Base-by-base conservation (phyloP, 805 yeast species). In the Dipodascopsis uninucleata region DNA sequence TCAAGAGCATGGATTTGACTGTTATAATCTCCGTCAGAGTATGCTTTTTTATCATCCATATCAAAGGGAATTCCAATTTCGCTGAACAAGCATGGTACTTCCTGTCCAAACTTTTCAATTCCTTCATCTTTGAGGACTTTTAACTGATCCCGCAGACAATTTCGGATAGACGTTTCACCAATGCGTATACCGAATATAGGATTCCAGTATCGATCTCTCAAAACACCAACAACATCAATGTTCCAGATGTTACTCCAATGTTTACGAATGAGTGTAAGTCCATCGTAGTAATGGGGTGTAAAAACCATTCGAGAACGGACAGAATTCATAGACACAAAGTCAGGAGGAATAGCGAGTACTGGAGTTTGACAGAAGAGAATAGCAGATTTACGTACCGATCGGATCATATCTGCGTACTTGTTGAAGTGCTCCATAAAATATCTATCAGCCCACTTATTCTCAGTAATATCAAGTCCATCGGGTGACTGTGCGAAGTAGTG, bases 11-110 rank as follows among this genome's bases (percentile, higher is more conserved):
- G 68, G 1, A 82, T 82, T 60, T 93, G 98, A 8, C 85, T 73
- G 7, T 71, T 64, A 62, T 78, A 93, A 50, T 78, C 77, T 1
- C 89, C 88, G 45, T 71, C 71, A 1, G 63, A 62, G 60, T 77
- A 90, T 0, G 96, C 84, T 37, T 66, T 70, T 60, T 84, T 85
- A 47, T 77, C 72, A 63, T 90, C 89, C 96, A 90, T 85, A 63
- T 93, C 96, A 62, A 82, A 86, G 2, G 98, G 97, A 82, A 90
- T 86, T 4, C 98, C 98, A n/a, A 90, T 88, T 63, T 90, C 98
- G 1, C 95, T 78, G 73, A 93, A 80, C 18, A 90, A 66, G 7
- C 83, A 75, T 0, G 97, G 96, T 7, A 87, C 71, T 7, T 62
- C 39, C 1, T 55, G 46, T 2, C 97, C 97, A 28, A 89, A 63